phyloP scores from a whole-genome alignment of 257 asterid species.

The Echites panduratus region DNA sequence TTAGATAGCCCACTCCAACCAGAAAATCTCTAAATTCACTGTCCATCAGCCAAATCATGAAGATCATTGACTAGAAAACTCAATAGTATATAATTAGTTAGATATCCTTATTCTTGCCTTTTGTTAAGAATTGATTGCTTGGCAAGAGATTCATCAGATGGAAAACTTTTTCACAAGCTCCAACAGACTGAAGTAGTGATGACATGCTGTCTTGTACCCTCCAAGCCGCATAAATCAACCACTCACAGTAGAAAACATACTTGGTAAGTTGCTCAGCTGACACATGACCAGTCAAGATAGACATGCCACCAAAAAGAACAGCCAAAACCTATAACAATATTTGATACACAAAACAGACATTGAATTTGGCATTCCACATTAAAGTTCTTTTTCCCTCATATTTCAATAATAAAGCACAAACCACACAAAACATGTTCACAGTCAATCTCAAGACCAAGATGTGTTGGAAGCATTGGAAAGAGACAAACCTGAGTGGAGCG shows the following conservation, averaged over 20 bases:
- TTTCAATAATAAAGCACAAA: background rate
- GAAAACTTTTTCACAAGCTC: conserved; percentile 98
- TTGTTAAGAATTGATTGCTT: conserved; percentile 61
- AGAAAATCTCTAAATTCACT: background rate
- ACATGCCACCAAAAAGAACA: conserved; percentile 92
- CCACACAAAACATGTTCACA: background rate
- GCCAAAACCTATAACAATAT: conserved; percentile 68
- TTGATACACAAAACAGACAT: background rate
- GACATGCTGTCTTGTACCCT: conserved; percentile 89
- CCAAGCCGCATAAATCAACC: conserved; percentile 99
- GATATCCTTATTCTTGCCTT: conserved; percentile 45
- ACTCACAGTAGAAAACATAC: conserved; percentile 91
- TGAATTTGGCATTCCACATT: background rate
- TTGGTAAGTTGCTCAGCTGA: conserved; percentile 96
- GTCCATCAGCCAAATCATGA: background rate
- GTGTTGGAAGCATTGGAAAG: conserved; percentile 11
- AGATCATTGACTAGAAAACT: background rate
- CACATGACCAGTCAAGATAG: conserved; percentile 79
- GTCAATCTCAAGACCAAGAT: background rate
- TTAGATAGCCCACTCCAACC: background rate
- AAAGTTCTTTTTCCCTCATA: background rate
- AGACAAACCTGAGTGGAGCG: conserved; percentile 79
- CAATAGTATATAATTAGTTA: background rate
- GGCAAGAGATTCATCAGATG: conserved; percentile 66
- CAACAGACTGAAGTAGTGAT: conserved; percentile 86